Conservation (phyloP, 2,329 filamentous ascomycete genomes). For the Colletotrichum liaoningense region DNA sequence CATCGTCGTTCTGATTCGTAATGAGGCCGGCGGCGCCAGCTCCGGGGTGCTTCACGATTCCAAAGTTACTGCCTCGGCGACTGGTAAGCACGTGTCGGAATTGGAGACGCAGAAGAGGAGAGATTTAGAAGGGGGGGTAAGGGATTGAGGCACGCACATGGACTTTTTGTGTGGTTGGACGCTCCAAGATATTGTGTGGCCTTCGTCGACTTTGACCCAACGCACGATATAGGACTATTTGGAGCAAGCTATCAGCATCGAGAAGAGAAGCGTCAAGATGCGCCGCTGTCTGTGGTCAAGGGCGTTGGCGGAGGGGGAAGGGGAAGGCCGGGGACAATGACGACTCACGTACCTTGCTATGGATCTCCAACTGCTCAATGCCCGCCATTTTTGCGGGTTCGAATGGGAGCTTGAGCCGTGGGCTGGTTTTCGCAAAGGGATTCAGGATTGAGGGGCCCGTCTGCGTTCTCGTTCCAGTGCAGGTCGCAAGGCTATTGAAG, state of each 20-base stretch:
- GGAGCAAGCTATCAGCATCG: conserved; percentile 27
- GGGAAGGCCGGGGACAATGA: neutral
- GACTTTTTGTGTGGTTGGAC: conserved; percentile 98
- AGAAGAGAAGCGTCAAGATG: neutral
- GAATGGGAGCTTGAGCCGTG: conserved; percentile 15
- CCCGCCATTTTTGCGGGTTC: conserved; percentile 75
- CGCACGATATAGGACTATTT: conserved; percentile 94
- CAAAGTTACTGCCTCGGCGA: conserved; percentile 77
- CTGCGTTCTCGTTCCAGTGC: neutral
- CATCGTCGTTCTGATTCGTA: conserved; percentile 54
- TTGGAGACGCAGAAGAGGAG: neutral
- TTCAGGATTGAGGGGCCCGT: neutral
- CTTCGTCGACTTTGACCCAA: conserved; percentile 92
- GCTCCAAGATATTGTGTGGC: conserved; percentile 96
- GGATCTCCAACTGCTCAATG: conserved; percentile 96
- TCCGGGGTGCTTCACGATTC: conserved; percentile 96
- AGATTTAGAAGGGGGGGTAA: conserved; percentile 7
- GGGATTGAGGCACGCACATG: conserved; percentile 65
- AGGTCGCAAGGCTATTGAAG: conserved; percentile 13
- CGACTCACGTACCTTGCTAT: conserved; percentile 82
- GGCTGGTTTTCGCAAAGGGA: neutral
- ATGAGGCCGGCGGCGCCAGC: conserved; percentile 66
- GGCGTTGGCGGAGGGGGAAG: conserved; percentile 12
- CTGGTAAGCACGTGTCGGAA: conserved; percentile 19
- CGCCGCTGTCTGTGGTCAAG: conserved; percentile 13